Evolutionary conservation across 2,329 filamentous ascomycete species (phyloP).

Genomic region (Fusarium avenaceum): DNA sequence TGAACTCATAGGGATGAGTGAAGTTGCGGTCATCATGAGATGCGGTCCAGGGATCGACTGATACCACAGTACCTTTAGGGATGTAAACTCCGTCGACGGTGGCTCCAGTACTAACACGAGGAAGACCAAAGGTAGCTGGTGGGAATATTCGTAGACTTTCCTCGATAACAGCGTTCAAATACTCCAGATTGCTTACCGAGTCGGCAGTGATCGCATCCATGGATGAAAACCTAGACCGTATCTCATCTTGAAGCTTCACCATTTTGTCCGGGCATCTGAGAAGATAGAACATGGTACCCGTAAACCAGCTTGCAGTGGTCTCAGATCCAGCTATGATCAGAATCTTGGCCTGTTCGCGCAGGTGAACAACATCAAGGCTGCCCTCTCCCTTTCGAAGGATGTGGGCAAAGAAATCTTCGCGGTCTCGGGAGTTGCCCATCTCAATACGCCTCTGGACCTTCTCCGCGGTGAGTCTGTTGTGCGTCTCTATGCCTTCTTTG

Average conservation of each 20-base stretch:
- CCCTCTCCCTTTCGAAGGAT: constrained; percentile 8
- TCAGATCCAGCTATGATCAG: constrained; percentile 31
- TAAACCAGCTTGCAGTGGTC: constrained; percentile 24
- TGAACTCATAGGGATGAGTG: constrained; percentile 1
- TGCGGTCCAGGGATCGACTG: constrained; percentile 5
- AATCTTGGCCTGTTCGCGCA: constrained; percentile 34
- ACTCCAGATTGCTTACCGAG: constrained; percentile 13
- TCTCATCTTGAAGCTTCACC: constrained; percentile 13
- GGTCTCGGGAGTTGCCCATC: not conserved
- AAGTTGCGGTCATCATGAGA: constrained; percentile 21
- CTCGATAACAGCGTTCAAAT: constrained; percentile 26
- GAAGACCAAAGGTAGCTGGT: constrained; percentile 12
- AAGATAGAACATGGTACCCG: constrained; percentile 1
- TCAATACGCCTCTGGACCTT: constrained; percentile 13
- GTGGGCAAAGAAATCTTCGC: constrained; percentile 31
- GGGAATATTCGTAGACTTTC: constrained; percentile 33
- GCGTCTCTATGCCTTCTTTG: not conserved
- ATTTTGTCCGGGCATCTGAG: constrained; percentile 13
- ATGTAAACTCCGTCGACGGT: constrained; percentile 24
- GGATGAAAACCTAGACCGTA: constrained; percentile 9
- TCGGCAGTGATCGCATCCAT: constrained; percentile 21
- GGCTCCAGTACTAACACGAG: constrained; percentile 16
- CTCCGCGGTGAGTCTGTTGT: constrained; percentile 13
- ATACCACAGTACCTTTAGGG: constrained; percentile 25
- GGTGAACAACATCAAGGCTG: not conserved